These are phyloP conservation scores for Leonotis leonurus DNA, from an alignment of 257 asterid genomes.

Conservation along the genomic window DNA sequence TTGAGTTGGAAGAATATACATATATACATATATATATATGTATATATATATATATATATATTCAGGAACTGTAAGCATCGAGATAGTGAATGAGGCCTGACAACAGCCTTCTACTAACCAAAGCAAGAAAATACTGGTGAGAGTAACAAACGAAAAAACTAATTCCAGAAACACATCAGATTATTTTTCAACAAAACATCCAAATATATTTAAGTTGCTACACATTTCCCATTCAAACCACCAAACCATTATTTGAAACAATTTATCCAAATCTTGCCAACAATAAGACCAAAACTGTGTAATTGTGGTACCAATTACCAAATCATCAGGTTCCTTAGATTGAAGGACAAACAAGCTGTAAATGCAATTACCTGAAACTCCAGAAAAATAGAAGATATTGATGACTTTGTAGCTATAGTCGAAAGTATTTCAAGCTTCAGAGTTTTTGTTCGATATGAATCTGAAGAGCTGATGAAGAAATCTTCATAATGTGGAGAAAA, in stretches of 20 bases:
- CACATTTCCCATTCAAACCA: neutral
- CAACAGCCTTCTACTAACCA: neutral
- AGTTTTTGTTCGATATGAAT: conserved; percentile 71
- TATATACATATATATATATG: too few relatives aligned
- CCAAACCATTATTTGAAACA: neutral
- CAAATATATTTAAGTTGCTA: neutral
- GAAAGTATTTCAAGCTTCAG: conserved; percentile 94
- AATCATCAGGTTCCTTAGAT: neutral
- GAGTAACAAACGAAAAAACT: neutral
- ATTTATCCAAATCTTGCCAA: neutral
- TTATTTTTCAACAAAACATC: neutral
- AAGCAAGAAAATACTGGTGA: neutral
- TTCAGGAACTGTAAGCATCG: neutral
- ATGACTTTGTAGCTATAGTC: conserved; percentile 59
- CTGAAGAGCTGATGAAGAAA: conserved; percentile 69
- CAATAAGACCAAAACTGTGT: neutral
- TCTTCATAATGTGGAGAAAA: conserved; percentile 80
- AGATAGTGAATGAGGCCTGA: neutral
- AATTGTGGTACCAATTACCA: neutral
- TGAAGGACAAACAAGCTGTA: conserved; percentile 3
- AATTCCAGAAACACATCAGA: neutral
- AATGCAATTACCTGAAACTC: conserved; percentile 78
- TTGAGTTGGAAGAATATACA: neutral
- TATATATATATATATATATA: too few relatives aligned
- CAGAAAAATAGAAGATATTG: conserved; percentile 67